Evolutionary conservation across 176 grass and related monocot species (phyloP), one percentile per base, ranked within the genome.

Genomic region (Themeda triandra): DNA sequence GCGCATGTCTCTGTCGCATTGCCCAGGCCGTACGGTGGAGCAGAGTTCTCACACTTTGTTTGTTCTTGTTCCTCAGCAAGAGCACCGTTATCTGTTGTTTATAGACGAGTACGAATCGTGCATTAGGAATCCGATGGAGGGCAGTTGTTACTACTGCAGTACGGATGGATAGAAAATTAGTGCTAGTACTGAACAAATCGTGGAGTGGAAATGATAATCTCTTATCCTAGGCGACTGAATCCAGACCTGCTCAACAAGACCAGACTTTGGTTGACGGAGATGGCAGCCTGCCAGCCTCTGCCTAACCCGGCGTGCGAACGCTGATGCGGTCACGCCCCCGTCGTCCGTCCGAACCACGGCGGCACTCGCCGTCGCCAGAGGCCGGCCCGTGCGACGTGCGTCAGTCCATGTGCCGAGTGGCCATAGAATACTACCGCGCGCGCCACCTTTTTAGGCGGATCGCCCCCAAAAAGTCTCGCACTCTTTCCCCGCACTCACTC

Each of bases 361-460:
- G 41, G 58, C 75, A 62, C 75, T 2, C 8, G 5, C 36, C 2
- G 32, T 33, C 32, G 36, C 13, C 45, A 49, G 15, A 2, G 48
- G 48, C 17, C 49, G 49, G 1, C 6, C 49, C 49, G 21, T 8
- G 53, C 53, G 9, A 21, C 19, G 51, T 6, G 51, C 51, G 23
- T 13, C 59, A 14, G 62, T 33, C 10, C 35, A 75, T 69, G 82
- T 15, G 77, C 69, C 75, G 31, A 18, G 62, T n/a, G 51, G 14
- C 45, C 14, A 69, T 73, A 85, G 19, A 85, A 85, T 70, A 62
- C 65, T 77, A 32, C 78, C 6, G 35, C 8, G 28, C 2, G 39
- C 36, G 28, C 31, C 80, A 32, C 23, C 86, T 82, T 83, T 88
- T 88, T 53, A 83, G 53, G 86, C 86, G 19, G 86, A 83, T 77